Base-by-base conservation (phyloP, 2,329 filamentous ascomycete genomes). In the Didymosphaeria variabile region DNA sequence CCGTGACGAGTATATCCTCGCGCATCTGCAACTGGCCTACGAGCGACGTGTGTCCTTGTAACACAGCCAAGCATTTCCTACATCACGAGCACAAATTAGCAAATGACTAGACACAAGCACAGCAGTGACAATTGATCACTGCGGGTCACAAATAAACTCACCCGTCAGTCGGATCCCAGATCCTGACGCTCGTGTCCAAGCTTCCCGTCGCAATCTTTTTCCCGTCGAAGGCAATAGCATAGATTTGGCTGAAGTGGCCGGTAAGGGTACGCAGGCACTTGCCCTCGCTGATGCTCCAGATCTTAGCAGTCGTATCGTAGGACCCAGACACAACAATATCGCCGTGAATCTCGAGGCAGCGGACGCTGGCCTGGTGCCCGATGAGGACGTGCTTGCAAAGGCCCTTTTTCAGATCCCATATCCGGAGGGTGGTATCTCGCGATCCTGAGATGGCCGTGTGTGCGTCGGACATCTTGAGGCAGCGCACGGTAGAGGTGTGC, bases 221-320 rank as follows among this genome's bases (percentile, higher is more conserved):
- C 42, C 95, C 95, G 76, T 99, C 95, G 79, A 98, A 99, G 1
- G 95, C 95, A 75, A 99, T 97, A 21, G 95, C 95, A 77, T 99
- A 99, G 60, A 99, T 99, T 76, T 99, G 95, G 76, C 94, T 98
- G 80, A 97, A 99, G 79, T 99, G 95, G 0, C 95, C 95, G 47
- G 91, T 90, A 42, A 99, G 84, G 0, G 93, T 97, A 68, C 94
- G 90, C 57, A 98, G 82, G 77, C 95, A 99, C 64, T 93, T 89
- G 32, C 95, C 95, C 79, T 97, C 92, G 1, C 93, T 97, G 55
- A 99, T 98, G 78, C 92, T 97, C 95, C 95, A 99, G 59, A 99
- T 94, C 70, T 93, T 91, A 23, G 95, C 95, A 23, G 93, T 97
- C 7, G 95, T 97, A 77, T 99, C 95, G 79, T 99, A 99, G 78